Conservation (phyloP, 805 yeast genomes). For the Dipodascus albidus region DNA sequence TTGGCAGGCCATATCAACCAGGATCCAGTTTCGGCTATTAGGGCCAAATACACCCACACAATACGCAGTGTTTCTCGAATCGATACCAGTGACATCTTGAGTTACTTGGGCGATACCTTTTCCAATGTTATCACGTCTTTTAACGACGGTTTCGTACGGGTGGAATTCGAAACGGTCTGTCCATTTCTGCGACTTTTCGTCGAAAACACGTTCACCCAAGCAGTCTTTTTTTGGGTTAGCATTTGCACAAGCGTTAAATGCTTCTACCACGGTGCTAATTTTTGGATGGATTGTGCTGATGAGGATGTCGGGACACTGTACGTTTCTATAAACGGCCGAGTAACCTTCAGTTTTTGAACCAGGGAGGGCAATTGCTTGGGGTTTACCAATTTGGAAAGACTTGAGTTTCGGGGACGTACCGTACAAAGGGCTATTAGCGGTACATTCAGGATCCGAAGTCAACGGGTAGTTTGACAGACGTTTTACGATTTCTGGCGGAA, state of each 20-base stretch:
- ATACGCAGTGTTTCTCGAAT: constrained; percentile 8
- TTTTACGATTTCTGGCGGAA: neutral
- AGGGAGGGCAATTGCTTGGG: constrained; percentile 31
- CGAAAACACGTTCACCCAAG: constrained; percentile 29
- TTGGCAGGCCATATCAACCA: constrained; percentile 57
- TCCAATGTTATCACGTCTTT: constrained; percentile 38
- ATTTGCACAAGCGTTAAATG: constrained; percentile 23
- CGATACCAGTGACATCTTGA: constrained; percentile 15
- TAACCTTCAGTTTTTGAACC: constrained; percentile 33
- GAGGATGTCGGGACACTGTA: constrained; percentile 23
- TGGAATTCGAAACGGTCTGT: constrained; percentile 33
- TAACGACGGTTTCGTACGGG: constrained; percentile 32
- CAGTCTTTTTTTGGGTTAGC: constrained; percentile 24
- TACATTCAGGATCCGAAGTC: neutral
- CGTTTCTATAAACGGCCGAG: constrained; percentile 42
- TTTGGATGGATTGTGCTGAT: constrained; percentile 25
- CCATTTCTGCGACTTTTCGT: constrained; percentile 28
- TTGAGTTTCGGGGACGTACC: neutral
- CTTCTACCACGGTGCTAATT: constrained; percentile 29
- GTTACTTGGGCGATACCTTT: constrained; percentile 41
- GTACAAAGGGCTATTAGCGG: neutral
- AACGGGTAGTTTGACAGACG: neutral
- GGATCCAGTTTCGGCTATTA: constrained; percentile 42
- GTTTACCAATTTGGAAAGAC: constrained; percentile 11
- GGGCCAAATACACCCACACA: constrained; percentile 22